Base-by-base conservation (phyloP, 1,139 yeast species). In the Diutina rugosa region DNA sequence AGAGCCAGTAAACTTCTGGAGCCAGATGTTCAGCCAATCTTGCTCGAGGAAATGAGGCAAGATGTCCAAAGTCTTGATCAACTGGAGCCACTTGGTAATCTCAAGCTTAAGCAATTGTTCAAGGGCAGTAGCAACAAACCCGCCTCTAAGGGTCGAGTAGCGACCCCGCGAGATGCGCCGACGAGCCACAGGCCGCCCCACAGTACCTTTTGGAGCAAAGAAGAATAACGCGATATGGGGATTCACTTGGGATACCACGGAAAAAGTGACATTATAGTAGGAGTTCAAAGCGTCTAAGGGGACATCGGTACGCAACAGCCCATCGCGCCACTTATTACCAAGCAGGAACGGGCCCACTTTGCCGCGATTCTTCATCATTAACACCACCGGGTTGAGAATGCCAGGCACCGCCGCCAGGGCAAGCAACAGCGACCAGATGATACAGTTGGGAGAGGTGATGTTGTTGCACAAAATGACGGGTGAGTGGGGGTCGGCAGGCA, bases 401-500 rank as follows among this genome's bases (percentile, higher is more conserved):
- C 95, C 95, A 0, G 95, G 95, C 8, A 87, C 95, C 0, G 95
- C 95, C 4, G 90, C 81, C 12, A 90, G 84, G 0, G 95, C 95
- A 54, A 87, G 71, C 60, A 87, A 70, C 0, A 91, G 75, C 2
- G 89, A 82, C 95, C 95, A 87, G 26, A 87, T 84, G n/a, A 87
- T 84, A 65, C 93, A 86, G 66, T 85, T 80, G 10, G 95, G 95
- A 7, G 91, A 81, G 0, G 95, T 87, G 57, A 86, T 78, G 63
- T 83, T 83, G 63, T 87, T 87, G 67, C 93, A 85, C 57, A 87
- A 72, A 64, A 87, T 87, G 4, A 84, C 90, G 0, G 95, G 95
- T 0, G 91, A 84, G 66, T 86, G 88, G 1, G 90, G 87, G 65
- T 87, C 93, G 6, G 90, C 85, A 0, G 95, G 95, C 3, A 87